Conservation (phyloP, 2,329 filamentous ascomycete species). For the Sporothrix phasma region DNA sequence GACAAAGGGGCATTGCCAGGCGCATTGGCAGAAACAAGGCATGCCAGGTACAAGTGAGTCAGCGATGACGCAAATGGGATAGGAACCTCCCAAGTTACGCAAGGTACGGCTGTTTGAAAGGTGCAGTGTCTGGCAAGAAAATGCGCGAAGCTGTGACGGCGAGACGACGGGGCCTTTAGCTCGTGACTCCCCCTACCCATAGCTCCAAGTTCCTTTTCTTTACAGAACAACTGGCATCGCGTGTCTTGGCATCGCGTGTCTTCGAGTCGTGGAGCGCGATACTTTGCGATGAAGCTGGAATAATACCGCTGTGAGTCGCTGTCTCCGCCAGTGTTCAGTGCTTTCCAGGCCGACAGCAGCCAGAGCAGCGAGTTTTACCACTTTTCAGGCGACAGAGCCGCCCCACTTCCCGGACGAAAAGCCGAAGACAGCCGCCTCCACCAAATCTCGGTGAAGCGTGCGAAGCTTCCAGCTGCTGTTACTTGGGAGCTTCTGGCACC, state of each 20-base stretch:
- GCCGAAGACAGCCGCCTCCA: constrained; percentile 9
- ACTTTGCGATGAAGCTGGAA: too few relatives aligned
- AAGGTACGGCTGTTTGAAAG: neutral
- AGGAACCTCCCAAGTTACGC: neutral
- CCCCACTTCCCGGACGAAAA: constrained; percentile 13
- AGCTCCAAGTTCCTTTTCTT: neutral
- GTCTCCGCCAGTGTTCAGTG: neutral
- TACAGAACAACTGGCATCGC: too few relatives aligned
- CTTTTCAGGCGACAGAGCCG: neutral
- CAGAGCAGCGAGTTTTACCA: neutral
- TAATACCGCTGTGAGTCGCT: neutral
- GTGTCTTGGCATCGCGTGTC: too few relatives aligned
- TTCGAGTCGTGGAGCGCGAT: too few relatives aligned
- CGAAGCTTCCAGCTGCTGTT: too few relatives aligned
- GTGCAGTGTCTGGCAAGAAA: neutral
- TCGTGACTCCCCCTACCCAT: too few relatives aligned
- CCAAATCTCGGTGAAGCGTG: neutral
- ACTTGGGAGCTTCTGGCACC: neutral
- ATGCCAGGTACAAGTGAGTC: neutral
- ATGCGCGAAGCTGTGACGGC: neutral
- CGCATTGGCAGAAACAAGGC: neutral
- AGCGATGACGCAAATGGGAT: constrained; percentile 4
- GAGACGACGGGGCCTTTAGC: too few relatives aligned
- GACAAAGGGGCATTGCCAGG: too few relatives aligned
- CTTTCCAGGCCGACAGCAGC: neutral